Conservation (phyloP, 2,329 filamentous ascomycete genomes). For the Cladobotryum mycophilum region DNA sequence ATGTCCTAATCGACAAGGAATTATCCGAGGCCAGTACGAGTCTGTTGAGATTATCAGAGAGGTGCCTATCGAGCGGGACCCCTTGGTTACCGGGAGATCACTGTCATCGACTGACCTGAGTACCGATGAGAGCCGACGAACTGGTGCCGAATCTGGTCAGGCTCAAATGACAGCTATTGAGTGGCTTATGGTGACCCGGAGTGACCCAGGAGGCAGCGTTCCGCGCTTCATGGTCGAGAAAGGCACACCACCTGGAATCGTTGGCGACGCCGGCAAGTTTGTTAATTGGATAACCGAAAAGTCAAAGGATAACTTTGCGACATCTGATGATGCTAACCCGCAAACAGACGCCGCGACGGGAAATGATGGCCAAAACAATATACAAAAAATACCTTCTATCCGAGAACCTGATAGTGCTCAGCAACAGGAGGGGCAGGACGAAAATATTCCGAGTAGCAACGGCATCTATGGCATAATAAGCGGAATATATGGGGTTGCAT, state of each 20-base stretch:
- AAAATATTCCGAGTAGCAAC: slow-evolving; percentile 31
- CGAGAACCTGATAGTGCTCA: slow-evolving; percentile 23
- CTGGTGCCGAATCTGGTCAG: slow-evolving; percentile 16
- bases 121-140: slow-evolving; percentile 22
- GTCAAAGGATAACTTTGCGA: slow-evolving; percentile 28
- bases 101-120: slow-evolving; percentile 27
- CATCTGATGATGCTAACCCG: slow-evolving; percentile 6
- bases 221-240: slow-evolving; percentile 88
- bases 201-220: slow-evolving; percentile 82
- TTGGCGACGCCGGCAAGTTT: slow-evolving; percentile 74
- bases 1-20: slow-evolving; percentile 62
- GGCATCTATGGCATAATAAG: slow-evolving; percentile 53
- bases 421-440: slow-evolving; percentile 21
- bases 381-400: slow-evolving; percentile 7
- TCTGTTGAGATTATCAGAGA: slow-evolving; percentile 88
- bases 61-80: slow-evolving; percentile 52
- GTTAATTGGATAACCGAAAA: slow-evolving; percentile 60
- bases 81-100: slow-evolving; percentile 29
- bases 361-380: slow-evolving; percentile 6
- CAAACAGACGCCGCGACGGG: neutral
- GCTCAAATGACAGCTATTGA: slow-evolving; percentile 52
- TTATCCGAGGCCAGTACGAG: slow-evolving; percentile 81
- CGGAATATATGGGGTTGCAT: slow-evolving; percentile 45
- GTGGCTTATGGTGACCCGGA: slow-evolving; percentile 89
- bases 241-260: slow-evolving; percentile 75